Conservation (phyloP, 768 basidiomycete genomes). For the Termitomyces sp. region DNA sequence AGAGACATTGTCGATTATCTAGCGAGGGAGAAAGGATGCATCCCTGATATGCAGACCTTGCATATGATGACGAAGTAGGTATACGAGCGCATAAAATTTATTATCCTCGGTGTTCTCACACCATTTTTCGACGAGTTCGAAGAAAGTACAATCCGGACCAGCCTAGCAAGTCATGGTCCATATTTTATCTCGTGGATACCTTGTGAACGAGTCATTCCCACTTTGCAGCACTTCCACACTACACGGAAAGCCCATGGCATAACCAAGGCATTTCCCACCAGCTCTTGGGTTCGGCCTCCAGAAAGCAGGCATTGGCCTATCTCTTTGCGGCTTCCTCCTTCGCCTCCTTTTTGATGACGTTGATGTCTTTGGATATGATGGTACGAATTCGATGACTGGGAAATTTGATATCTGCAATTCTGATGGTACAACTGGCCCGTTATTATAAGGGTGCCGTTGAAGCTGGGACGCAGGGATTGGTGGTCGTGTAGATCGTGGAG, state of each 20-base stretch:
- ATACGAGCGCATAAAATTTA: neutral
- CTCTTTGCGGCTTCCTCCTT: slow-evolving; percentile 15
- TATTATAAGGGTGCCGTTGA: slow-evolving; percentile 27
- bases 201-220: slow-evolving; percentile 5
- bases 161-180: neutral
- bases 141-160: neutral
- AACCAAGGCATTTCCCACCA: slow-evolving; percentile 34
- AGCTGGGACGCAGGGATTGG: slow-evolving; percentile 25
- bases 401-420: slow-evolving; percentile 8
- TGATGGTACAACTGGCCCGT: slow-evolving; percentile 4
- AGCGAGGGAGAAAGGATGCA: slow-evolving; percentile 59
- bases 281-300: slow-evolving; percentile 32
- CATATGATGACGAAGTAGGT: slow-evolving; percentile 14
- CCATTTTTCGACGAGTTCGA: neutral
- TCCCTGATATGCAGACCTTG: slow-evolving; percentile 69
- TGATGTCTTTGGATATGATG: neutral
- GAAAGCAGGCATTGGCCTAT: slow-evolving; percentile 29
- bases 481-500: slow-evolving; percentile 33
- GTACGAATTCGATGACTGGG: slow-evolving; percentile 16
- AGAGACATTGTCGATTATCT: slow-evolving; percentile 70
- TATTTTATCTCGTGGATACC: slow-evolving; percentile 17
- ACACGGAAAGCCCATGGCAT: slow-evolving; percentile 36
- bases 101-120: neutral
- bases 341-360: slow-evolving; percentile 9
- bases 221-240: slow-evolving; percentile 15